Percentiles rank a stretch among this genome's conserved stretches.
phyloP scores from a whole-genome alignment of 176 grass and related monocot genomes.

The Chloris gayana region DNA sequence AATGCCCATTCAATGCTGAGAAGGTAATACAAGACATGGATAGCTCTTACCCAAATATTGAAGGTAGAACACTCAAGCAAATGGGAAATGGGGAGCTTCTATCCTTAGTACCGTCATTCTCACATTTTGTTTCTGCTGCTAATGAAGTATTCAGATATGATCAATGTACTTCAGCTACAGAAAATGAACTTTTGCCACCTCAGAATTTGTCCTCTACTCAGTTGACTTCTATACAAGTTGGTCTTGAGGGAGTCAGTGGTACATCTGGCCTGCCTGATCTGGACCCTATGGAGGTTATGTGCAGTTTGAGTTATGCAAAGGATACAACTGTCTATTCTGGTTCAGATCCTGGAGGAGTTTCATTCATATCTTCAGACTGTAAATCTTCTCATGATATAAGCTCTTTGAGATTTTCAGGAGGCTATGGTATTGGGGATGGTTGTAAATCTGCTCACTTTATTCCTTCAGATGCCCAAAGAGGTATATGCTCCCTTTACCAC shows the following conservation, averaged over 20 bases:
- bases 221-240: constrained; percentile 42
- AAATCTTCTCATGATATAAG: constrained; percentile 53
- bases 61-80: constrained; percentile 41
- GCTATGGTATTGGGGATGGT: constrained; percentile 29
- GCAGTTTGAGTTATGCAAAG: constrained; percentile 40
- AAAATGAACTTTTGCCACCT: constrained; percentile 41
- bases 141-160: constrained; percentile 65
- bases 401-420: constrained; percentile 43
- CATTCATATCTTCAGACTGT: constrained; percentile 39
- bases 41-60: constrained; percentile 39
- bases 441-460: constrained; percentile 32
- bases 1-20: constrained; percentile 57
- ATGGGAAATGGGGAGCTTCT: constrained; percentile 39
- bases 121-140: constrained; percentile 72
- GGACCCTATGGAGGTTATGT: constrained; percentile 34
- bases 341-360: constrained; percentile 48
- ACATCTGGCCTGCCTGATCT: constrained; percentile 32
- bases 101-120: constrained; percentile 46
- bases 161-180: constrained; percentile 26
- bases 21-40: constrained; percentile 45
- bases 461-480: constrained; percentile 36
- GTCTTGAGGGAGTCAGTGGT: constrained; percentile 30
- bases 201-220: constrained; percentile 47
- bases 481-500: constrained; percentile 8
- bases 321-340: constrained; percentile 38